Evolutionary conservation across 768 basidiomycete genomes (phyloP).

Genomic region (Psilocybe sp.): DNA sequence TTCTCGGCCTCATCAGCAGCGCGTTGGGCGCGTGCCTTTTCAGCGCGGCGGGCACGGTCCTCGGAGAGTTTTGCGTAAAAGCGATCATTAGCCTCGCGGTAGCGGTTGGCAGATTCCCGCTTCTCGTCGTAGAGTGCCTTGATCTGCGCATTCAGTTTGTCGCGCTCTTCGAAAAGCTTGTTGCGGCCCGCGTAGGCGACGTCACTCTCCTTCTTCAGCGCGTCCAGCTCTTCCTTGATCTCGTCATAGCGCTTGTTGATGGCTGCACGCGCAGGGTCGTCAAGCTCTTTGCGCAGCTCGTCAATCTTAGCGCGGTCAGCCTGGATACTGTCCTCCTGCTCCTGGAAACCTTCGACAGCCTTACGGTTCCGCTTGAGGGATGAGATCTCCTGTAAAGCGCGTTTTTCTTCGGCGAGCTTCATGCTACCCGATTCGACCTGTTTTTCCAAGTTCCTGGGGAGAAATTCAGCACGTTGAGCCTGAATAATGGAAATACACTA

Average conservation of each 20-base stretch:
- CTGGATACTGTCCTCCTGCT: conserved; percentile 79
- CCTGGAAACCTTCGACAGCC: conserved; percentile 77
- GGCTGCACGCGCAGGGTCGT: conserved; percentile 88
- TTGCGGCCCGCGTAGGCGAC: conserved; percentile 77
- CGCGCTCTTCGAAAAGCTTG: conserved; percentile 88
- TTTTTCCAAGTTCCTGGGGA: conserved; percentile 71
- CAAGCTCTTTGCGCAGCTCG: conserved; percentile 76
- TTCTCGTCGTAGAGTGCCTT: conserved; percentile 73
- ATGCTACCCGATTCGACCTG: conserved; percentile 90
- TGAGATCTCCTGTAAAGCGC: conserved; percentile 87
- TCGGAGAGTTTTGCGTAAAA: conserved; percentile 86
- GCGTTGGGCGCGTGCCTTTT: conserved; percentile 70
- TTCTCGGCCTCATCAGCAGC: conserved; percentile 76
- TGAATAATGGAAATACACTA: conserved; percentile 5
- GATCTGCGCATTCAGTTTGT: conserved; percentile 63
- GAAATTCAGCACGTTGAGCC: conserved; percentile 7
- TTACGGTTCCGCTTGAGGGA: conserved; percentile 68
- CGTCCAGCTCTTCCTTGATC: conserved; percentile 83
- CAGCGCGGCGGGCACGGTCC: conserved; percentile 81
- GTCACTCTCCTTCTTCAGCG: conserved; percentile 82
- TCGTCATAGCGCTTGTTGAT: conserved; percentile 76
- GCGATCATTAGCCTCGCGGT: conserved; percentile 80
- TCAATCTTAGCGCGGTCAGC: conserved; percentile 72
- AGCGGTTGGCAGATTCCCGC: conserved; percentile 66
- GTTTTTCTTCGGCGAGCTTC: conserved; percentile 94